phyloP scores from a whole-genome alignment of 2,329 filamentous ascomycete species.

The Chaetomiaceae sp. region DNA sequence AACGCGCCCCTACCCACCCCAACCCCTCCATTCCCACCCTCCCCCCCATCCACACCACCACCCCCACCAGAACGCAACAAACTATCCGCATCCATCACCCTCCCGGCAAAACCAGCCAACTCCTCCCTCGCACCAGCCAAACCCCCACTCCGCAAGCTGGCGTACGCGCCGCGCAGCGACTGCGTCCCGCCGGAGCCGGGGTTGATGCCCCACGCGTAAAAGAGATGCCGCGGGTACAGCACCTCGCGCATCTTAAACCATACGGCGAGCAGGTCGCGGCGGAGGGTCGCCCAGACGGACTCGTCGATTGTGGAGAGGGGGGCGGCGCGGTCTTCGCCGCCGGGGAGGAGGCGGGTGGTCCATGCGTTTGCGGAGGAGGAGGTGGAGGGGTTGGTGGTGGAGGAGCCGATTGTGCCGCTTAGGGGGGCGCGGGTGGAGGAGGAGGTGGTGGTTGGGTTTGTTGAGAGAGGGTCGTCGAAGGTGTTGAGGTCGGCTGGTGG shows the following conservation, averaged over 20 bases:
- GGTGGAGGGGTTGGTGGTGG: constrained; percentile 8
- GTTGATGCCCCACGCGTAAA: constrained; percentile 57
- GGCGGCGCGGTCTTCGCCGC: constrained; percentile 86
- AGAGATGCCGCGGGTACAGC: constrained; percentile 89
- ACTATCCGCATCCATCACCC: constrained; percentile 59
- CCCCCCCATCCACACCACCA: too few relatives aligned
- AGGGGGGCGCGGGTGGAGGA: neutral
- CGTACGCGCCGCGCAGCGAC: constrained; percentile 54
- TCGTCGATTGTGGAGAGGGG: constrained; percentile 94
- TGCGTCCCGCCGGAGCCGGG: constrained; percentile 38
- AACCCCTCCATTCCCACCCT: neutral
- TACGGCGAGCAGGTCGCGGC: constrained; percentile 82
- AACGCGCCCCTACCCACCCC: constrained; percentile 46
- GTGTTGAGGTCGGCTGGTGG: constrained; percentile 80
- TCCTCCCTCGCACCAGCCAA: constrained; percentile 57
- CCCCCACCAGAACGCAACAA: constrained; percentile 36
- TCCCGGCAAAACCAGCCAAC: constrained; percentile 54
- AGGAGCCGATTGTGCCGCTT: constrained; percentile 34
- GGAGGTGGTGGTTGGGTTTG: constrained; percentile 52
- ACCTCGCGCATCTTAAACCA: constrained; percentile 99
- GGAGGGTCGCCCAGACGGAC: constrained; percentile 94
- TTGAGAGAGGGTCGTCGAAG: constrained; percentile 77
- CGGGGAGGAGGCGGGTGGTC: constrained; percentile 83
- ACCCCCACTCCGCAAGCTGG: constrained; percentile 51
- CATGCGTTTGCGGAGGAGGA: constrained; percentile 10